Evolutionary conservation across 75 land plant species (phyloP).

Genomic region (Pseudotsuga menziesii): DNA sequence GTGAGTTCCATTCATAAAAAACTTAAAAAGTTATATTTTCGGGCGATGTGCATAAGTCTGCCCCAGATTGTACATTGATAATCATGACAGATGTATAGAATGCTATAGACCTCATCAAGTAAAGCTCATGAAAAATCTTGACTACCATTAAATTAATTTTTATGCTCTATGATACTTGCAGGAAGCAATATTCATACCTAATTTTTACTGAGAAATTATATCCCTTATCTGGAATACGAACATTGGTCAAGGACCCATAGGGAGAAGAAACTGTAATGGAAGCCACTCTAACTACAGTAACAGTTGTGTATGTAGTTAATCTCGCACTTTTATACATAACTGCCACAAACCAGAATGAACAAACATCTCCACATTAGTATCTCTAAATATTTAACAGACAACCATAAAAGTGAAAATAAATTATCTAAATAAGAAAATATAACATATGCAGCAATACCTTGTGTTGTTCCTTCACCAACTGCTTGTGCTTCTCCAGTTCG

Average conservation of each 20-base stretch:
- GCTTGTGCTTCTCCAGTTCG: constrained; percentile 76
- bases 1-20: no score
- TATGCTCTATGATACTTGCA: not conserved
- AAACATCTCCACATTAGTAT: not conserved
- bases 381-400: not conserved
- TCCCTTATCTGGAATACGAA: constrained; percentile 56
- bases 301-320: constrained; percentile 61
- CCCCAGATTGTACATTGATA: no score
- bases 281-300: constrained; percentile 44
- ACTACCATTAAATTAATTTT: no score
- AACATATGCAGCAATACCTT: constrained; percentile 32
- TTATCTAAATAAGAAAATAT: not conserved
- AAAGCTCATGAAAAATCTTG: no score
- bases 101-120: no score
- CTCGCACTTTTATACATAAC: constrained; percentile 56
- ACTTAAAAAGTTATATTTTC: no score
- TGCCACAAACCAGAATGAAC: constrained; percentile 20
- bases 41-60: no score
- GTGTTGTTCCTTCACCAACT: constrained; percentile 55
- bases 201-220: constrained; percentile 69
- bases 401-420: not conserved
- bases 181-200: constrained; percentile 32
- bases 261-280: constrained; percentile 55
- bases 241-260: constrained; percentile 61
- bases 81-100: no score